Base-by-base conservation (phyloP, 2,329 filamentous ascomycete species). In the Penicillium griseofulvum region DNA sequence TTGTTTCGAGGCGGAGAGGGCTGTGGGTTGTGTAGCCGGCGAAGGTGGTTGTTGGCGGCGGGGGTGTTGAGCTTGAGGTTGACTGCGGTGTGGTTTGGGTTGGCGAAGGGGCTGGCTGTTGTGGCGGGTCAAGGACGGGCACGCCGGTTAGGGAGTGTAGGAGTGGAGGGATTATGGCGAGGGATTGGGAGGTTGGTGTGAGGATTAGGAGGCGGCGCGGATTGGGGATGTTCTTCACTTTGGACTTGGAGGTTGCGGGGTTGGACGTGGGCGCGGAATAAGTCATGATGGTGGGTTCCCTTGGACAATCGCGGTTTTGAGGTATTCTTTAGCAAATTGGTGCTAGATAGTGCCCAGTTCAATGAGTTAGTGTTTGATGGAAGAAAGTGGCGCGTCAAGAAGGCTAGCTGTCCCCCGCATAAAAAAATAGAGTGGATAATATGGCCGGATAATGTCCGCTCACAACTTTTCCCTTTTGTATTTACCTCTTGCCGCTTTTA, bases 1-100 rank as follows among this genome's bases (percentile, higher is more conserved):
- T 75, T 39, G 75, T 79, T 44, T 64, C 44, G 44, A 79, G 62
- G 6, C 55, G 64, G 29, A 79, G 65, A 6, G 76, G 76, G 2
- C 73, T 65, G 56, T 79, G 76, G 0, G 74, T 75, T 10, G 76
- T 78, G 57, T 79, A 79, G 17, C 77, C 77, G 11, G 76, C 74
- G 60, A 78, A 78, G 5, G 72, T 68, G 16, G 64, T 57, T 12
- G 65, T 60, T 4, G 64, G 52, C n/a, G 61, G 29, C 19, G 59
- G 14, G 3, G 29, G 17, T 33, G 28, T 45, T 45, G 29, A 33
- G 17, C 10, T 53, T 14, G 49, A 38, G 28, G 43, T 9, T 29
- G 50, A 10, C 28, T 55, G 24, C 47, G 46, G n/a, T 14, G 38
- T 34, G 26, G 12, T 46, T 48, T 19, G 22, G 11, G 48, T 41